Evolutionary conservation across 2,329 filamentous ascomycete species (phyloP), one percentile per base, ranked within the genome.

Genomic region (Dothideomycetes sp.): DNA sequence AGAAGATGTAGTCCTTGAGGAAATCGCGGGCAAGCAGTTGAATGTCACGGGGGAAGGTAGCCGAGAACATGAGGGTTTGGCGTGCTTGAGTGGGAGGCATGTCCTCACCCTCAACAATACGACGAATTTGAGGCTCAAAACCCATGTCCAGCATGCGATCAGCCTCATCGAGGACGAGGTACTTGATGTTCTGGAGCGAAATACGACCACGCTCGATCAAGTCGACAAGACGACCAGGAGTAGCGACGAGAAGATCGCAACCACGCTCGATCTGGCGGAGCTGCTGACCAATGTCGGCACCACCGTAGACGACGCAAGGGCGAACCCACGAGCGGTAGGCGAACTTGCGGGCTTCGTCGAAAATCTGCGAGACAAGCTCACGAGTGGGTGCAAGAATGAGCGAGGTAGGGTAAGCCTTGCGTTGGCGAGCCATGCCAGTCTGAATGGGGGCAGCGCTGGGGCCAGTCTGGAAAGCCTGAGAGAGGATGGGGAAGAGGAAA

Each of bases 121-220:
- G 84, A 59, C 91, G 88, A 61, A 98, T 98, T 71, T 98, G 91
- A 58, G 91, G 91, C 74, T 98, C 91, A 75, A 98, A 98, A 91
- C 91, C 91, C 91, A 98, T 98, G 76, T 98, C 91, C 75, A 98
- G 76, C 91, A 98, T 98, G 64, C 91, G 91, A 73, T 98, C 91
- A 65, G 91, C 91, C 78, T 98, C 91, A 56, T 98, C 91, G 41
- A 98, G 84, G 55, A 98, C 86, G 48, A 98, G 78, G 64, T 98
- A 98, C 74, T 95, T 96, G 76, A 98, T 98, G 76, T 94, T 95
- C 66, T 81, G 78, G 42, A 98, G 81, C 31, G 91, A 96, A 64
- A 98, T 96, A 61, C 89, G 86, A 59, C 91, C 91, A 74, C 91
- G 86, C 75, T 96, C 91, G 60, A 98, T 93, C 67, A 98, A 74